A percentile compares a stretch with the other conserved stretches of the same genome.
These are phyloP conservation scores for Ophiocordyceps sinensis DNA, from an alignment of 2,329 filamentous ascomycete genomes.

Conservation along the genomic window DNA sequence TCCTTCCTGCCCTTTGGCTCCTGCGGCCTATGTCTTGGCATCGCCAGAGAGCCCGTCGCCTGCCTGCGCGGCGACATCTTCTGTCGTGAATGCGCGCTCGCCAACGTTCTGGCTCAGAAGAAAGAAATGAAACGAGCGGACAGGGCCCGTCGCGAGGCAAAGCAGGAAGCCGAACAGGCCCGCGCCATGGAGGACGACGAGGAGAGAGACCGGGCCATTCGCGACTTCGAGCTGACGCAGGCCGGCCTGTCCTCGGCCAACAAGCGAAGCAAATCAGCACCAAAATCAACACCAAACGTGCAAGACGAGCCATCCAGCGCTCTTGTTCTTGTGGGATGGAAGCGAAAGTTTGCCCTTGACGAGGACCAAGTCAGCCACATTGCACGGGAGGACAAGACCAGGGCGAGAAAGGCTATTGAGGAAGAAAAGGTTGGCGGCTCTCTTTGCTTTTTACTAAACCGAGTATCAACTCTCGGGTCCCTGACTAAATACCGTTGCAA, in stretches of 20 bases:
- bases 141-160: conserved; percentile 45
- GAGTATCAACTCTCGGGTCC: not conserved
- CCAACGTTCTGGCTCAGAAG: conserved; percentile 79
- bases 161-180: conserved; percentile 47
- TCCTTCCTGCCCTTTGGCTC: conserved; percentile 85
- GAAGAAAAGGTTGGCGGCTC: conserved; percentile 46
- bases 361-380: conserved; percentile 61
- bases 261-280: conserved; percentile 19
- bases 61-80: conserved; percentile 81
- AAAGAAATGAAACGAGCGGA: conserved; percentile 80
- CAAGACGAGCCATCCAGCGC: not conserved
- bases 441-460: not conserved
- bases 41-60: conserved; percentile 68
- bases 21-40: conserved; percentile 74
- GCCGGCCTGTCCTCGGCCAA: conserved; percentile 43
- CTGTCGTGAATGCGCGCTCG: conserved; percentile 85
- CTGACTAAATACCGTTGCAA: conserved; percentile 5
- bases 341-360: conserved; percentile 65
- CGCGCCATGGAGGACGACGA: conserved; percentile 51
- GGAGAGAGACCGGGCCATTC: conserved; percentile 53
- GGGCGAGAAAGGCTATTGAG: conserved; percentile 55
- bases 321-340: conserved; percentile 17
- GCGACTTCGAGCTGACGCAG: conserved; percentile 75
- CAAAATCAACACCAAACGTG: not conserved
- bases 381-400: conserved; percentile 52